Percentiles rank a stretch among this genome's conserved stretches.
phyloP scores from a whole-genome alignment of 2,329 filamentous ascomycete species.

The Pseudocercospora vitis region DNA sequence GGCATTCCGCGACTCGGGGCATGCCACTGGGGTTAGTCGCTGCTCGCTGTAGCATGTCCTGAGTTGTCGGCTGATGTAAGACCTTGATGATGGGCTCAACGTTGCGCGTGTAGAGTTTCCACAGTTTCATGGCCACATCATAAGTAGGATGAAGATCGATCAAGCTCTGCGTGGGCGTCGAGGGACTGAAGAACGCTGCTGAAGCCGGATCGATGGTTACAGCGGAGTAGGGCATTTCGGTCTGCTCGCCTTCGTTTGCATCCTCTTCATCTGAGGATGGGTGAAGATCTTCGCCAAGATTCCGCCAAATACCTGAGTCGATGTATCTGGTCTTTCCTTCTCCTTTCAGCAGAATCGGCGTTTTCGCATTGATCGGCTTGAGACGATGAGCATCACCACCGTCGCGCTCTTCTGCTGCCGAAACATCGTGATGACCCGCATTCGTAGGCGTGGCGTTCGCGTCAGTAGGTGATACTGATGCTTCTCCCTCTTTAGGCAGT shows the following conservation, averaged over 20 bases:
- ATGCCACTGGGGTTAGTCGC: constrained; percentile 52
- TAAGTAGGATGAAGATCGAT: constrained; percentile 55
- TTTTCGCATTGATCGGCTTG: not conserved
- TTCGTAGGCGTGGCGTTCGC: not conserved
- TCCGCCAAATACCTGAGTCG: constrained; percentile 39
- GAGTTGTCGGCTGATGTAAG: constrained; percentile 61
- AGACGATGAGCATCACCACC: too few relatives aligned
- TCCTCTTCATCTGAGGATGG: constrained; percentile 33
- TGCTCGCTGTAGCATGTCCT: constrained; percentile 53
- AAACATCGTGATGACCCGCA: too few relatives aligned
- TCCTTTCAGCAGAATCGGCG: constrained; percentile 32
- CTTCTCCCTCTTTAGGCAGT: constrained; percentile 23
- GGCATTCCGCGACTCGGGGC: constrained; percentile 57
- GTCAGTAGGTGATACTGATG: not conserved
- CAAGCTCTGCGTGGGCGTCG: constrained; percentile 19
- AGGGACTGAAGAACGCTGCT: constrained; percentile 27
- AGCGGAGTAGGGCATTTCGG: constrained; percentile 23
- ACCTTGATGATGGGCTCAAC: constrained; percentile 71
- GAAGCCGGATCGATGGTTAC: constrained; percentile 32
- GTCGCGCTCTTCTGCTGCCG: too few relatives aligned
- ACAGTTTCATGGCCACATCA: constrained; percentile 52
- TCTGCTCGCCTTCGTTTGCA: constrained; percentile 25
- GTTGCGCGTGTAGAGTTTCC: constrained; percentile 65
- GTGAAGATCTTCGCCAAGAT: constrained; percentile 32
- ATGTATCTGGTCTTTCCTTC: constrained; percentile 47